Evolutionary conservation across 805 yeast species (phyloP).

Genomic region (Ogataea angusta): DNA sequence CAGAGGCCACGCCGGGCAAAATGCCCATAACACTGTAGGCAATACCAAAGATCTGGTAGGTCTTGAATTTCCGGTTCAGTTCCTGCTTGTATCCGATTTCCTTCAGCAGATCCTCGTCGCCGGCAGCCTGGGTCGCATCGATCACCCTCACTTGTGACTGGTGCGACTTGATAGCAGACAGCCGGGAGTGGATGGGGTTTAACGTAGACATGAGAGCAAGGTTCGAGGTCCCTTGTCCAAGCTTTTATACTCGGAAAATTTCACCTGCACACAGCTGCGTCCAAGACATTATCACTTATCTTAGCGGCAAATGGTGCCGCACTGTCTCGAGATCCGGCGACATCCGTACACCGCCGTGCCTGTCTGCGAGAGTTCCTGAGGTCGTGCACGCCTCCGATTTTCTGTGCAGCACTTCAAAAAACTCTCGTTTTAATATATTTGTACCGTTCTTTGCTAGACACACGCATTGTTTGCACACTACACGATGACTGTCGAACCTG

Average conservation of each 20-base stretch:
- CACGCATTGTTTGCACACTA: slow-evolving; percentile 4
- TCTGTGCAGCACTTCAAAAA: slow-evolving; percentile 9
- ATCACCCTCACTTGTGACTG: slow-evolving; percentile 25
- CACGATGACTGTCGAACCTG: slow-evolving; percentile 19
- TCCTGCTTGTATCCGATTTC: slow-evolving; percentile 73
- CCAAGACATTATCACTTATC: background rate
- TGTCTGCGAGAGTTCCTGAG: too few species aligned
- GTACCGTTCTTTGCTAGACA: slow-evolving; percentile 1
- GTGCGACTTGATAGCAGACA: slow-evolving; percentile 3
- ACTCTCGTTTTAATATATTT: background rate
- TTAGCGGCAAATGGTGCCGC: slow-evolving; percentile 1
- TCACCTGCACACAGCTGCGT: background rate
- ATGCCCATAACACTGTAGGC: slow-evolving; percentile 76
- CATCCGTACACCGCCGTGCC: slow-evolving; percentile 1
- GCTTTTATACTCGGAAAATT: too few species aligned
- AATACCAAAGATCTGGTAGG: slow-evolving; percentile 64
- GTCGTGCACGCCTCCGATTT: background rate
- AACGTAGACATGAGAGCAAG: slow-evolving; percentile 1
- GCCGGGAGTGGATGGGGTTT: slow-evolving; percentile 1
- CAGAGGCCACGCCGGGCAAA: slow-evolving; percentile 60
- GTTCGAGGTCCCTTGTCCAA: too few species aligned
- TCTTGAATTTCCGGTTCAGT: slow-evolving; percentile 54
- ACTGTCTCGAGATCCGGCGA: too few species aligned
- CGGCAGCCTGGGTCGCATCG: slow-evolving; percentile 25
- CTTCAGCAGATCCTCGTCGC: slow-evolving; percentile 38